Percentiles rank a stretch among this genome's conserved stretches.
phyloP scores from a whole-genome alignment of 2,329 filamentous ascomycete genomes.

The Fusarium nematophilum region DNA sequence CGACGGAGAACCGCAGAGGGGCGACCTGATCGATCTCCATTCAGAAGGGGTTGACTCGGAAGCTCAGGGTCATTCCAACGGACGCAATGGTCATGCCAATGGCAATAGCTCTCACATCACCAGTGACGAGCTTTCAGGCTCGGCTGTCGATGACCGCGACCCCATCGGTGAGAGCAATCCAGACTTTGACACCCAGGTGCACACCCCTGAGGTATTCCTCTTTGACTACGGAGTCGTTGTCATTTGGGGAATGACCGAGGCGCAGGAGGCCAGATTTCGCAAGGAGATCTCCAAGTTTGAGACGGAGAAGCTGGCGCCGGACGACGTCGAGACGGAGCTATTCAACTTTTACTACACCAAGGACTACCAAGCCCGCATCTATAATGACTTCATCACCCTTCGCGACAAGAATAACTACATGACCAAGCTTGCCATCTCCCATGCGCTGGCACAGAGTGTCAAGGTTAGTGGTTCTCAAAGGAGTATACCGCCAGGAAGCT shows the following conservation, averaged over 20 bases:
- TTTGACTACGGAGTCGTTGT: slow-evolving; percentile 98
- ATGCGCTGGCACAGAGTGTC: slow-evolving; percentile 94
- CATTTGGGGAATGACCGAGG: slow-evolving; percentile 96
- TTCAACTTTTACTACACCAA: slow-evolving; percentile 99
- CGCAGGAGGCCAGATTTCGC: slow-evolving; percentile 89
- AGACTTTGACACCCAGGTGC: slow-evolving; percentile 88
- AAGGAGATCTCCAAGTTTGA: slow-evolving; percentile 97
- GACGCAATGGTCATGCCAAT: slow-evolving; percentile 39
- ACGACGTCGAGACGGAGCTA: slow-evolving; percentile 94
- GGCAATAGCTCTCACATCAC: slow-evolving; percentile 41
- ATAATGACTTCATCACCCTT: slow-evolving; percentile 98
- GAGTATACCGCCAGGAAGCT: slow-evolving; percentile 16
- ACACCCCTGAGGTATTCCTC: slow-evolving; percentile 93
- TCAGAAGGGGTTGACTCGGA: slow-evolving; percentile 48
- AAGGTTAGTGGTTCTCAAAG: slow-evolving; percentile 66
- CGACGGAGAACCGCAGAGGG: slow-evolving; percentile 57
- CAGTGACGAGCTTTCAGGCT: slow-evolving; percentile 50
- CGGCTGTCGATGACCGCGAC: slow-evolving; percentile 50
- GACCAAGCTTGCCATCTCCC: slow-evolving; percentile 96
- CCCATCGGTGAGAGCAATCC: slow-evolving; percentile 60
- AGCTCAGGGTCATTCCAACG: slow-evolving; percentile 44
- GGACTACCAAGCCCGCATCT: slow-evolving; percentile 97
- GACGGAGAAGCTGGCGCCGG: slow-evolving; percentile 85
- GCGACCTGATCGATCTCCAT: slow-evolving; percentile 73
- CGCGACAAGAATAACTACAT: slow-evolving; percentile 97